Base-by-base conservation (phyloP, 441 rosid genomes). In the Gossypium trilobum region DNA sequence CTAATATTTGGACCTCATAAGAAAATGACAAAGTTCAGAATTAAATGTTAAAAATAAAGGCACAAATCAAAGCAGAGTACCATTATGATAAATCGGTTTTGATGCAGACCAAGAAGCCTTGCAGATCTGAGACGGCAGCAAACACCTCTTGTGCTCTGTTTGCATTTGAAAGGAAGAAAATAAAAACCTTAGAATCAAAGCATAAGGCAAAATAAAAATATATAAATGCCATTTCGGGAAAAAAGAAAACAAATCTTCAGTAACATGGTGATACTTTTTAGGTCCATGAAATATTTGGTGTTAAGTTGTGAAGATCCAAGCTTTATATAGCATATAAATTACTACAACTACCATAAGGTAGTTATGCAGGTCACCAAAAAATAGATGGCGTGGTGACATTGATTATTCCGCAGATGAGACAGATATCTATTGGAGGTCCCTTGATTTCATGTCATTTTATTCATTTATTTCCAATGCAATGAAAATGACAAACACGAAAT, bases 51-150 rank as follows among this genome's bases (percentile, higher is more conserved):
- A 50, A 51, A 50, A 8, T 3, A 10, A 8, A 46, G 39, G 22
- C 57, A 57, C 3, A 7, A 70, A 56, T 2, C 7, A 11, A 9
- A 16, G 13, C 1, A 19, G 39, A 27, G 20, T 10, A 17, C 22
- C 29, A 23, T 13, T 3, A 33, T 7, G n/a, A 31, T 7, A 22
- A 54, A 48, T 16, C 7, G 16, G 16, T 23, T 68, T 22, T 20
- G 75, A 70, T 33, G 61, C 84, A 22, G 85, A 92, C 99, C 94
- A 94, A 71, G 80, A 94, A 90, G 50, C 97, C 99, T 80, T 94
- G 97, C 79, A 89, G 97, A 79, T 92, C 99, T 71, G 97, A 97
- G 81, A 94, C 90, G 44, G 97, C 99, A 64, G 97, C 89, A 69
- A 90, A 78, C 95, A 88, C 80, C 99, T 86, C 87, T 92, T 92